A percentile compares a stretch with the other conserved stretches of the same genome.
Conservation (phyloP, 2,329 filamentous ascomycete genomes). For the Neurospora sp. region DNA sequence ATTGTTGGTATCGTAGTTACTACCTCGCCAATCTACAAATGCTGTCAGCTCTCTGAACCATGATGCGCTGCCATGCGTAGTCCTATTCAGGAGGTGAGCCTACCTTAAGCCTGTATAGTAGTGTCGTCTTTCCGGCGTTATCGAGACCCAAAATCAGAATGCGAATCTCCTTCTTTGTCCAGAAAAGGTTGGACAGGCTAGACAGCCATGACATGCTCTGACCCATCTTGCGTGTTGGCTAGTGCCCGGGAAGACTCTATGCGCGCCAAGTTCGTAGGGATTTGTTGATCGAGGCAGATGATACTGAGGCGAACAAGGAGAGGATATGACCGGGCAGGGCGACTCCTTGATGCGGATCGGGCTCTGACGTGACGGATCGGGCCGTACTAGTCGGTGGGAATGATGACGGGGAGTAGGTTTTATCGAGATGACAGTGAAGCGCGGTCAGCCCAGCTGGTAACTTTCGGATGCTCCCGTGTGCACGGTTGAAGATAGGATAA, state of each 20-base stretch:
- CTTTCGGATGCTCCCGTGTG: background rate
- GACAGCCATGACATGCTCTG: slow-evolving; percentile 60
- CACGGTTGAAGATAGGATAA: background rate
- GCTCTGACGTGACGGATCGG: background rate
- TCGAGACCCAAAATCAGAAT: slow-evolving; percentile 93
- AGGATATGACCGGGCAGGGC: background rate
- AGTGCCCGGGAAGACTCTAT: slow-evolving; percentile 1
- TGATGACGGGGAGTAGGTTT: background rate
- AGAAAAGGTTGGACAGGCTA: slow-evolving; percentile 61
- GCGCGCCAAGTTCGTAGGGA: background rate
- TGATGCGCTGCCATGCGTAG: background rate
- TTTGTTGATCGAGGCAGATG: background rate
- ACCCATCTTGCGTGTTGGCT: slow-evolving; percentile 39
- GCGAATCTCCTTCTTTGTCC: slow-evolving; percentile 93
- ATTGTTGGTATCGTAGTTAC: slow-evolving; percentile 99
- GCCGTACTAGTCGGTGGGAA: background rate
- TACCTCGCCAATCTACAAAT: slow-evolving; percentile 80
- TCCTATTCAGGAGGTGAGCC: slow-evolving; percentile 6
- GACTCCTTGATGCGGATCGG: background rate
- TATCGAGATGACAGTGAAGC: background rate
- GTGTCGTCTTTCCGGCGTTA: slow-evolving; percentile 95
- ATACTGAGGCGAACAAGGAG: background rate
- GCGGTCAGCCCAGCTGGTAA: background rate
- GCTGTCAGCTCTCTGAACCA: slow-evolving; percentile 8
- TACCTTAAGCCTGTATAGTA: slow-evolving; percentile 93